Conservation (phyloP, 768 basidiomycete species). For the Leccinum subtestaceum region DNA sequence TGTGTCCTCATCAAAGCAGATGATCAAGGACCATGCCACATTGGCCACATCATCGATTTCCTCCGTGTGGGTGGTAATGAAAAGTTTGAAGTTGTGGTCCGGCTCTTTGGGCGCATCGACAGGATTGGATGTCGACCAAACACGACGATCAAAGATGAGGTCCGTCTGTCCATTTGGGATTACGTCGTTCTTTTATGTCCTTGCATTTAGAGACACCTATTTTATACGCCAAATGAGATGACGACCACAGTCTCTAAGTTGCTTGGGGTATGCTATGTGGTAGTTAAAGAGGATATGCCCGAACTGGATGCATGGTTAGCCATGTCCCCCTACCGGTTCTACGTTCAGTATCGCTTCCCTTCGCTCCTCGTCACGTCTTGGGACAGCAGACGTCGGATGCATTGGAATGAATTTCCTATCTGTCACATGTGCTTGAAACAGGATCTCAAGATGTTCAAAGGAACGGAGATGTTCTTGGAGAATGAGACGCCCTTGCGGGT, state of each 20-base stretch:
- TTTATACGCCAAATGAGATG: slow-evolving; percentile 49
- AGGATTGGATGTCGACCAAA: slow-evolving; percentile 37
- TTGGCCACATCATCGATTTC: slow-evolving; percentile 51
- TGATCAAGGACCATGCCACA: slow-evolving; percentile 46
- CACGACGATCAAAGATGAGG: slow-evolving; percentile 54
- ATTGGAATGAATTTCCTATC: slow-evolving; percentile 37
- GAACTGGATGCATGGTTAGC: slow-evolving; percentile 47
- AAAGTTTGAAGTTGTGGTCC: slow-evolving; percentile 31
- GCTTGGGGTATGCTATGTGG: slow-evolving; percentile 48
- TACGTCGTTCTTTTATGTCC: background rate
- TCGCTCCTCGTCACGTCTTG: slow-evolving; percentile 38
- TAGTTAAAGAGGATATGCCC: slow-evolving; percentile 33
- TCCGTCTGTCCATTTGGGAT: slow-evolving; percentile 16
- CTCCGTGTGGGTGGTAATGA: slow-evolving; percentile 16
- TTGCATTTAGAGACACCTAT: slow-evolving; percentile 53
- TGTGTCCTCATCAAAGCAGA: slow-evolving; percentile 51
- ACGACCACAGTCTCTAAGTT: slow-evolving; percentile 37
- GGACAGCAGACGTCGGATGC: slow-evolving; percentile 34
- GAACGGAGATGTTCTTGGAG: slow-evolving; percentile 33
- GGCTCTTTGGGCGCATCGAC: slow-evolving; percentile 51
- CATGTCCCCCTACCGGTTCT: slow-evolving; percentile 58
- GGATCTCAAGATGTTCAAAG: slow-evolving; percentile 31
- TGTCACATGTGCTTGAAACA: slow-evolving; percentile 44
- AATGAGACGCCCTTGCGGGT: slow-evolving; percentile 28
- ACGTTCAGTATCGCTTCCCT: slow-evolving; percentile 49